phyloP scores from a whole-genome alignment of 2,329 filamentous ascomycete species.

The Xylaria sp. region DNA sequence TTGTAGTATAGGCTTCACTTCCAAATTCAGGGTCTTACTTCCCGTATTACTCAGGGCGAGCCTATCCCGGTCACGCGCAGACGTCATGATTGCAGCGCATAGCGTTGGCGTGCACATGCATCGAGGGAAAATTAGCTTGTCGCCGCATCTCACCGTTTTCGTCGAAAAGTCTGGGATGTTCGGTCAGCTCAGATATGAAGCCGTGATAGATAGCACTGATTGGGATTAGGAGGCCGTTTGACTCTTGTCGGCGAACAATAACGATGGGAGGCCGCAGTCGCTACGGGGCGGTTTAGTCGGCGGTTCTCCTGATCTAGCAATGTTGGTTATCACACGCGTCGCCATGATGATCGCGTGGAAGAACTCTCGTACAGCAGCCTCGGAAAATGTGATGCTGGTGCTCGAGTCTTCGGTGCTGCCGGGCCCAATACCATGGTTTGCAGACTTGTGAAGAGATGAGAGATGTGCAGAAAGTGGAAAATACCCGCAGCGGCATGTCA shows the following conservation, averaged over 20 bases:
- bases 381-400: background rate
- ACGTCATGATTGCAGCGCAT: constrained; percentile 6
- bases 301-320: background rate
- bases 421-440: constrained; percentile 37
- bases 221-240: background rate
- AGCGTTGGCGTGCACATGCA: background rate
- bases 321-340: background rate
- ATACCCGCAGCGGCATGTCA: constrained; percentile 20
- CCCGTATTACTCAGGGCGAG: background rate
- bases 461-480: constrained; percentile 29
- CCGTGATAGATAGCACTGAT: background rate
- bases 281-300: background rate
- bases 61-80: background rate
- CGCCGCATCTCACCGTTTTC: constrained; percentile 2
- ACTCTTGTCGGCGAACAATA: background rate
- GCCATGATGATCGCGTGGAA: background rate
- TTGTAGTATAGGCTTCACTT: background rate
- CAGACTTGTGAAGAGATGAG: constrained; percentile 7
- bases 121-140: constrained; percentile 9
- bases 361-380: constrained; percentile 26
- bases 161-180: background rate
- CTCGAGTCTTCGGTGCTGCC: constrained; percentile 25
- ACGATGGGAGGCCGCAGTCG: constrained; percentile 13
- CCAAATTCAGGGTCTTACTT: background rate
- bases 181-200: background rate